Conservation (phyloP, 176 grass and related monocot genomes). For the Raddia guianensis region DNA sequence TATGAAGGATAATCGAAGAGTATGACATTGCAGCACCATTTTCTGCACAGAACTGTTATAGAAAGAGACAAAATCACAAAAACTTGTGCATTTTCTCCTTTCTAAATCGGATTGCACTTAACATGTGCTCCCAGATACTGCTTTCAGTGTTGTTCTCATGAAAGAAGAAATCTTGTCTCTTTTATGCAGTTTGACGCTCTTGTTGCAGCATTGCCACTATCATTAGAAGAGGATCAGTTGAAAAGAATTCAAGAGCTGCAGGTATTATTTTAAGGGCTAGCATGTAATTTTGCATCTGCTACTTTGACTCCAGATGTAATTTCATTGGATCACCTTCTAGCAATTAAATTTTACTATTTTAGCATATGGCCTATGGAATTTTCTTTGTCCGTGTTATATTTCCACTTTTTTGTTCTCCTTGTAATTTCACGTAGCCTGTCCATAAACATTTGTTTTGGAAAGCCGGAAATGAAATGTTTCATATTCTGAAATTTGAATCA, state of each 20-base stretch:
- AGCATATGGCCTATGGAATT: neutral
- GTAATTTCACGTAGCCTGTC: neutral
- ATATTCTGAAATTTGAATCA: neutral
- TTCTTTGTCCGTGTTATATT: neutral
- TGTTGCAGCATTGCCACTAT: conserved; percentile 78
- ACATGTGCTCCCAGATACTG: neutral
- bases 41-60: neutral
- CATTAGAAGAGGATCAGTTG: conserved; percentile 77
- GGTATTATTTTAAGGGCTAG: conserved; percentile 27
- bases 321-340: neutral
- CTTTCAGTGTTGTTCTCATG: conserved; percentile 3
- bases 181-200: conserved; percentile 82
- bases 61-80: neutral
- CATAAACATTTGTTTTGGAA: neutral
- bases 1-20: neutral
- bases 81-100: neutral
- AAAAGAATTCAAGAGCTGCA: conserved; percentile 88
- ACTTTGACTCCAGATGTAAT: neutral
- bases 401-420: neutral
- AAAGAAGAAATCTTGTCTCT: neutral
- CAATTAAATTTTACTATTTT: neutral
- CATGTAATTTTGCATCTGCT: neutral
- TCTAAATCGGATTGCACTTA: neutral
- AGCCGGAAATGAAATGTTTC: conserved; percentile 1
- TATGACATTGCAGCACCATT: neutral